These are phyloP conservation scores for Euphrasia confusa DNA, from an alignment of 257 asterid species.

Conservation along the genomic window DNA sequence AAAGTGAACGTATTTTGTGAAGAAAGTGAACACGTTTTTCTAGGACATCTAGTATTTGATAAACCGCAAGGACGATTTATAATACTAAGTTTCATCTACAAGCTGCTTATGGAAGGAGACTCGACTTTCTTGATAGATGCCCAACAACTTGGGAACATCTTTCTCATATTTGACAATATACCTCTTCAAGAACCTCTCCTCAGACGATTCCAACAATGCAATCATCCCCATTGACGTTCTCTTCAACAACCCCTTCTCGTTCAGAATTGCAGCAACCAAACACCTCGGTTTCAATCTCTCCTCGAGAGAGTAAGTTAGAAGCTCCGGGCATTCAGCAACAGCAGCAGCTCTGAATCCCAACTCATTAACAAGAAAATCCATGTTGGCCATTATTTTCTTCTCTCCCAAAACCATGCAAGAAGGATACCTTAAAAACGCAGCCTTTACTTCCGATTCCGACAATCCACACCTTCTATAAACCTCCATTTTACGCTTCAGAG, in stretches of 20 bases:
- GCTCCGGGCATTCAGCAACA: conserved; percentile 22
- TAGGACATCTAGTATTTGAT: too few relatives aligned
- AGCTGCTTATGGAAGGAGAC: background rate
- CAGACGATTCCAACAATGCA: background rate
- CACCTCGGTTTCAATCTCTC: conserved; percentile 23
- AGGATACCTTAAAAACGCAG: conserved; percentile 26
- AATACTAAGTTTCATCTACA: background rate
- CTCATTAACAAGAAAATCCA: conserved; percentile 28
- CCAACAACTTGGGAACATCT: background rate
- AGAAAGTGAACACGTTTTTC: too few relatives aligned
- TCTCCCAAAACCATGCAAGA: conserved; percentile 24
- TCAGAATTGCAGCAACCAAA: background rate
- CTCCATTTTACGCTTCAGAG: conserved; percentile 15
- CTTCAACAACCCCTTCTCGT: background rate
- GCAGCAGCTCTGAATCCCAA: conserved; percentile 16
- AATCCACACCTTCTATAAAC: conserved; percentile 29
- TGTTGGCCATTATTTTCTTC: conserved; percentile 22
- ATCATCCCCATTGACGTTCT: background rate
- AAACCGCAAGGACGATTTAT: background rate
- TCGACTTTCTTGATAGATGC: background rate
- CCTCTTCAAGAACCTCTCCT: background rate
- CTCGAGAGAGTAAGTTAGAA: conserved; percentile 8
- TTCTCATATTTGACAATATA: background rate
- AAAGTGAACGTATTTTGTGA: too few relatives aligned
- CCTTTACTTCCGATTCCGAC: conserved; percentile 25